These are phyloP conservation scores for Solanum chacoense DNA, from an alignment of 305 asterid species.

Conservation along the genomic window DNA sequence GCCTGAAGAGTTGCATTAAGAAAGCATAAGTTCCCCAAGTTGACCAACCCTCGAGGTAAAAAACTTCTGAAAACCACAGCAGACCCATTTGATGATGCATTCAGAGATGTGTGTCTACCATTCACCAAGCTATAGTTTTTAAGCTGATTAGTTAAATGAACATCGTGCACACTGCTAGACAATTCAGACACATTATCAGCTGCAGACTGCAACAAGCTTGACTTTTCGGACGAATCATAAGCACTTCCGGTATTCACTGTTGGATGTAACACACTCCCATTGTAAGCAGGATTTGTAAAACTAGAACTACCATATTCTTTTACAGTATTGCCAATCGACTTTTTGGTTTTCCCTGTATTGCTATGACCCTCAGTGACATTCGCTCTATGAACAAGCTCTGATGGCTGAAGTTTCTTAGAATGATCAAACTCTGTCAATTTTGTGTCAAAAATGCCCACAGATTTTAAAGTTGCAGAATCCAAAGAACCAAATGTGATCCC, in stretches of 20 bases:
- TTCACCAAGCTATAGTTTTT: constrained; percentile 18
- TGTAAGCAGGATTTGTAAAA: constrained; percentile 6
- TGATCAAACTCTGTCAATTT: constrained; percentile 18
- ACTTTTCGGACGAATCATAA: constrained; percentile 7
- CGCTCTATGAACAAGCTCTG: constrained; percentile 12
- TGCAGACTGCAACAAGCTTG: constrained; percentile 17
- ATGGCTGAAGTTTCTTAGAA: constrained; percentile 17
- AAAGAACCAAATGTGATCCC: constrained; percentile 59
- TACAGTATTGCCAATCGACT: constrained; percentile 10
- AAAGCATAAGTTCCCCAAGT: constrained; percentile 79
- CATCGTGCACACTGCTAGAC: constrained; percentile 17
- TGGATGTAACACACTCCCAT: constrained; percentile 9
- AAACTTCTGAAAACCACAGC: constrained; percentile 23
- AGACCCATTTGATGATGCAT: constrained; percentile 28
- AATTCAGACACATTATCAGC: constrained; percentile 10
- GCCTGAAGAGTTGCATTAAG: constrained; percentile 83
- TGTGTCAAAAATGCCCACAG: constrained; percentile 42
- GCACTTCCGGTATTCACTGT: constrained; percentile 6
- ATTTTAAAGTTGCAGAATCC: constrained; percentile 53
- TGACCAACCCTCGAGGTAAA: constrained; percentile 74
- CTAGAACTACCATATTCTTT: constrained; percentile 28
- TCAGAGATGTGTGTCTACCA: constrained; percentile 11
- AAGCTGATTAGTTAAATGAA: constrained; percentile 15
- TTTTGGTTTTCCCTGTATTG: constrained; percentile 8
- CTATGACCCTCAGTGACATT: constrained; percentile 5